Percentiles rank a stretch among this genome's conserved stretches.
phyloP scores from a whole-genome alignment of 345 rosid species.

The Boechera retrofracta region DNA sequence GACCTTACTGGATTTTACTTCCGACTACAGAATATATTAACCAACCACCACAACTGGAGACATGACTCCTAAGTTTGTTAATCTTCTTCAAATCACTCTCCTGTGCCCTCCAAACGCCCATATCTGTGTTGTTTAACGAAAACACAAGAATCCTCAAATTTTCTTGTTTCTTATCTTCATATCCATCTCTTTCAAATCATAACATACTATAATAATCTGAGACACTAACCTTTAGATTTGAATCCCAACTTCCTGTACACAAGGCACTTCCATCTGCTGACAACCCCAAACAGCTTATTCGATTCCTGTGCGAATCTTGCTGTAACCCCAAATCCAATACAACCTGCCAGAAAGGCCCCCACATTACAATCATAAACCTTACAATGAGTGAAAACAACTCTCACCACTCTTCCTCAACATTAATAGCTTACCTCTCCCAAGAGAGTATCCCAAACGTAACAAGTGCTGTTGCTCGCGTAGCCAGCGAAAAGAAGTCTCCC shows the following conservation, averaged over 20 bases:
- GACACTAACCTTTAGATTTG: conserved; percentile 86
- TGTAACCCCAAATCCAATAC: conserved; percentile 77
- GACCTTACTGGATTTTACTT: conserved; percentile 21
- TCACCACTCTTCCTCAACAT: conserved; percentile 5
- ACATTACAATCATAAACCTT: conserved; percentile 3
- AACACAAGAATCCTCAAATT: not conserved
- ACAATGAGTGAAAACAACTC: not conserved
- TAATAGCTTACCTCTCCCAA: conserved; percentile 71
- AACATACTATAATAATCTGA: not conserved
- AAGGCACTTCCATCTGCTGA: conserved; percentile 99
- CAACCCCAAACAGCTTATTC: conserved; percentile 90
- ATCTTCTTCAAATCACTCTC: conserved; percentile 56
- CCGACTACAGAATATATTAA: conserved; percentile 7
- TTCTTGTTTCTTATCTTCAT: not conserved
- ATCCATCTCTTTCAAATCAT: not conserved
- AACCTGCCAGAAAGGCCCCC: conserved; percentile 55
- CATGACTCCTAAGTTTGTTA: conserved; percentile 24
- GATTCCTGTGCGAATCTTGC: conserved; percentile 75
- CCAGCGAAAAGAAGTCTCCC: conserved; percentile 96
- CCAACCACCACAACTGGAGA: conserved; percentile 35
- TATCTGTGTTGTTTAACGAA: conserved; percentile 52
- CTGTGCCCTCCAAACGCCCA: conserved; percentile 98
- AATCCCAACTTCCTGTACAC: conserved; percentile 98
- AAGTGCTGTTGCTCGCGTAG: conserved; percentile 69
- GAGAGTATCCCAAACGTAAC: conserved; percentile 94